These are phyloP conservation scores for Alternaria longipes DNA, from an alignment of 2,329 filamentous ascomycete species.

Conservation along the genomic window DNA sequence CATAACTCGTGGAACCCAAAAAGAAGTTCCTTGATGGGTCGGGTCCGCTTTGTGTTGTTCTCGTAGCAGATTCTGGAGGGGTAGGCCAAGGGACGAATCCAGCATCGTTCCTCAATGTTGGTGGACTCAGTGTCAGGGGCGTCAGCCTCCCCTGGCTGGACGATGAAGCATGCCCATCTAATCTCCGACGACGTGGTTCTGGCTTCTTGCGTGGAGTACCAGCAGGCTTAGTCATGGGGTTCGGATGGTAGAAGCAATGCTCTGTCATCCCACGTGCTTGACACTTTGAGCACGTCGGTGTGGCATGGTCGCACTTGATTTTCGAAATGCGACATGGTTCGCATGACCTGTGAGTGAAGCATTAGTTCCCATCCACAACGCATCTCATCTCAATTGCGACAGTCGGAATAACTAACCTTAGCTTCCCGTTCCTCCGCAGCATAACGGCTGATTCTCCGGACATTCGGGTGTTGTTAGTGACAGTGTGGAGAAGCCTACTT, in stretches of 20 bases:
- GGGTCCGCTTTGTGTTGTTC: constrained; percentile 28
- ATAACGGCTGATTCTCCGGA: constrained; percentile 22
- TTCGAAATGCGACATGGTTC: constrained; percentile 51
- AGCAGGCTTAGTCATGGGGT: constrained; percentile 49
- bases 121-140: constrained; percentile 39
- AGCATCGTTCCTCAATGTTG: constrained; percentile 39
- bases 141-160: constrained; percentile 31
- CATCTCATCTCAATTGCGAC: neutral
- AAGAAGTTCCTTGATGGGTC: constrained; percentile 44
- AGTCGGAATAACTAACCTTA: constrained; percentile 35
- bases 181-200: constrained; percentile 41
- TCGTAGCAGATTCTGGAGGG: constrained; percentile 38
- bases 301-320: constrained; percentile 47
- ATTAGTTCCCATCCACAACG: constrained; percentile 25
- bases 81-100: constrained; percentile 39
- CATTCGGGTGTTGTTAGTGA: constrained; percentile 1
- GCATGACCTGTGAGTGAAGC: constrained; percentile 35
- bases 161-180: constrained; percentile 27
- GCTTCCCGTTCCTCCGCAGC: constrained; percentile 50
- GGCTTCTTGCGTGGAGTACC: constrained; percentile 49
- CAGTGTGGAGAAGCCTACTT: neutral
- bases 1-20: constrained; percentile 50
- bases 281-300: constrained; percentile 48
- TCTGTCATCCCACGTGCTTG: constrained; percentile 43
- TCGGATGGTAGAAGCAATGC: constrained; percentile 50